A percentile compares a stretch with the other conserved stretches of the same genome.
Evolutionary conservation across 495 filamentous ascomycete genomes (phyloP).

Genomic region (Talaromyces proteolyticus): DNA sequence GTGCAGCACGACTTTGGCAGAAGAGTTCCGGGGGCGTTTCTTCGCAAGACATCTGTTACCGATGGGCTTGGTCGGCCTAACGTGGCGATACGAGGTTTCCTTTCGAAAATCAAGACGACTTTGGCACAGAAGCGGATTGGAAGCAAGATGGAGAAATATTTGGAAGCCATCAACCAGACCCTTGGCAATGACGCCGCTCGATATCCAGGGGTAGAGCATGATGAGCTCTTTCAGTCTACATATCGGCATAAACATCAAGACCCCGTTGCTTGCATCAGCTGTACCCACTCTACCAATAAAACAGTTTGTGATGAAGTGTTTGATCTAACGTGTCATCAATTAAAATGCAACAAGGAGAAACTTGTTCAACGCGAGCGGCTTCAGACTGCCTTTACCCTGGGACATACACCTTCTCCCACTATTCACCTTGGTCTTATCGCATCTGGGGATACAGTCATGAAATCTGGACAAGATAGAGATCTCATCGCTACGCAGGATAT

Average conservation of each 20-base stretch:
- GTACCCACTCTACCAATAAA: neutral
- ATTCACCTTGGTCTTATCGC: slow-evolving; percentile 10
- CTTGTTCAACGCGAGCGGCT: slow-evolving; percentile 8
- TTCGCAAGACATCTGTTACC: slow-evolving; percentile 16
- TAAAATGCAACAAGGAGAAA: slow-evolving; percentile 5
- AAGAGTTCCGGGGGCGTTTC: slow-evolving; percentile 18
- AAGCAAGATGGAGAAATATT: slow-evolving; percentile 8
- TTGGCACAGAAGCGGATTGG: slow-evolving; percentile 9
- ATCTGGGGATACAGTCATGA: slow-evolving; percentile 18
- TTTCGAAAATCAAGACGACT: slow-evolving; percentile 18
- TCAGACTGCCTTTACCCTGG: neutral
- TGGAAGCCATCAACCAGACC: neutral
- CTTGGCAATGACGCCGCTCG: neutral
- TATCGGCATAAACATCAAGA: slow-evolving; percentile 15
- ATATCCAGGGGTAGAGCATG: slow-evolving; percentile 14
- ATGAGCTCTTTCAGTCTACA: slow-evolving; percentile 11
- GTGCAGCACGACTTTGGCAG: slow-evolving; percentile 33
- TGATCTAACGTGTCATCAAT: slow-evolving; percentile 5
- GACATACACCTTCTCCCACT: neutral
- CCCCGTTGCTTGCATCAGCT: neutral
- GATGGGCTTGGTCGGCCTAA: slow-evolving; percentile 24
- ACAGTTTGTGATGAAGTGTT: slow-evolving; percentile 7
- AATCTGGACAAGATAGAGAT: slow-evolving; percentile 12
- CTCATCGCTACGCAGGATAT: neutral
- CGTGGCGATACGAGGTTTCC: neutral